These are phyloP conservation scores for Stylonectria norvegica DNA, from an alignment of 2,329 filamentous ascomycete genomes.

Conservation along the genomic window DNA sequence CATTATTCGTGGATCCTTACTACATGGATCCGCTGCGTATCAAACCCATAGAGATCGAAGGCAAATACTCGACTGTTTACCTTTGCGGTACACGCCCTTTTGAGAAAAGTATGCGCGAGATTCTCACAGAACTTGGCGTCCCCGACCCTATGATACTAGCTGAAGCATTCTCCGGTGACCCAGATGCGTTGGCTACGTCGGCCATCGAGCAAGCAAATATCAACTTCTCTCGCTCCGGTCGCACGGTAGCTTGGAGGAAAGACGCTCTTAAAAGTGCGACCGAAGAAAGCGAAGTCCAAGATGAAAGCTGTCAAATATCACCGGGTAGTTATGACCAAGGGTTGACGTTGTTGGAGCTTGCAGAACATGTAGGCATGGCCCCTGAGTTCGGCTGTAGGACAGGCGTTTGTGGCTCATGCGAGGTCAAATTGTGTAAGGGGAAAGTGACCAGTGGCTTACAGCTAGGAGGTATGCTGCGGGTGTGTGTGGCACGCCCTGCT, in stretches of 20 bases:
- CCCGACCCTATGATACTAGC: neutral
- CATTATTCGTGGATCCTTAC: neutral
- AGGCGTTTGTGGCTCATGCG: neutral
- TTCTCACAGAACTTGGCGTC: neutral
- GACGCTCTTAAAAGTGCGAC: neutral
- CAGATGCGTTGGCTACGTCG: neutral
- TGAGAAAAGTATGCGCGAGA: neutral
- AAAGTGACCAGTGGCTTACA: neutral
- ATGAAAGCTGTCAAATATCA: neutral
- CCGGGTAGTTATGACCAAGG: neutral
- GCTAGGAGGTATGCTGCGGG: neutral
- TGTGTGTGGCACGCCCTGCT: neutral
- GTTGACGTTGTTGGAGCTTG: neutral
- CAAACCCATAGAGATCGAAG: neutral
- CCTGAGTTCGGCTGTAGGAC: neutral
- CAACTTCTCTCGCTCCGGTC: neutral
- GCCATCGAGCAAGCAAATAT: neutral
- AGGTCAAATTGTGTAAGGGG: neutral
- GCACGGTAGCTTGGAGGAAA: neutral
- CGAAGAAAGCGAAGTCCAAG: neutral
- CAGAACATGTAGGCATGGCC: neutral
- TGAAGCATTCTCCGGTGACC: neutral
- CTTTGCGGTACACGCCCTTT: neutral
- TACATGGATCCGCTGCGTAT: neutral
- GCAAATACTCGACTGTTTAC: neutral